Conservation (phyloP, 257 asterid genomes). For the Solanum rostratum region DNA sequence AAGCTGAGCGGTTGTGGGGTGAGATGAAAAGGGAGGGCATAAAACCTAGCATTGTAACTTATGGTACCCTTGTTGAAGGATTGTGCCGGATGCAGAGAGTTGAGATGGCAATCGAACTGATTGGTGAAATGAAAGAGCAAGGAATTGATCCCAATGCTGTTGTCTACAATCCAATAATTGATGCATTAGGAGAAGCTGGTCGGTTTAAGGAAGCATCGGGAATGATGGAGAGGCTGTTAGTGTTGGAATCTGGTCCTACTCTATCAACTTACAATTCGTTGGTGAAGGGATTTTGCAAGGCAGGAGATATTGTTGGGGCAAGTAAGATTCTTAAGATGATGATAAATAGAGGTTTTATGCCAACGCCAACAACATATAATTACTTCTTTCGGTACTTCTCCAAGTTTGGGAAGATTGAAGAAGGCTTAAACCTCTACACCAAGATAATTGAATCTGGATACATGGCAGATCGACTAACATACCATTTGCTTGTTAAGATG, state of each 20-base stretch:
- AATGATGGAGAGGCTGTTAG: constrained; percentile 53
- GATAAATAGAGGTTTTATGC: constrained; percentile 44
- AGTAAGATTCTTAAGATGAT: constrained; percentile 56
- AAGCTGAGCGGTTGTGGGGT: constrained; percentile 48
- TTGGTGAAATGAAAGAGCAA: constrained; percentile 46
- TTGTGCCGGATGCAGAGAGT: constrained; percentile 43
- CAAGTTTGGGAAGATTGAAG: constrained; percentile 44
- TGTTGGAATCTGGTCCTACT: constrained; percentile 69
- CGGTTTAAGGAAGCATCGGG: constrained; percentile 71
- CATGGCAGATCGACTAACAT: constrained; percentile 50
- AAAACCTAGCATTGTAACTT: constrained; percentile 57
- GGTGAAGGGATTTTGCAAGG: constrained; percentile 83
- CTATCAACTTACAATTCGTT: constrained; percentile 71
- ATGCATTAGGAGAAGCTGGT: constrained; percentile 81
- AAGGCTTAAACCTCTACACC: constrained; percentile 56
- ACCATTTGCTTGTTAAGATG: constrained; percentile 70
- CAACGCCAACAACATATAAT: constrained; percentile 54
- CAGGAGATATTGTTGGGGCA: constrained; percentile 66
- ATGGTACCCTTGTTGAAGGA: constrained; percentile 84
- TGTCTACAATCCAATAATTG: constrained; percentile 63
- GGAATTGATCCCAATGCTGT: constrained; percentile 57
- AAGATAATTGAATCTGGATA: constrained; percentile 53
- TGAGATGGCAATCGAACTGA: constrained; percentile 50
- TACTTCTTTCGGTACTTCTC: constrained; percentile 66
- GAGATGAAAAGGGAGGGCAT: constrained; percentile 52